Evolutionary conservation across 371 early-diverging fungal species (phyloP).

Genomic region (Apophysomyces ossiformis): DNA sequence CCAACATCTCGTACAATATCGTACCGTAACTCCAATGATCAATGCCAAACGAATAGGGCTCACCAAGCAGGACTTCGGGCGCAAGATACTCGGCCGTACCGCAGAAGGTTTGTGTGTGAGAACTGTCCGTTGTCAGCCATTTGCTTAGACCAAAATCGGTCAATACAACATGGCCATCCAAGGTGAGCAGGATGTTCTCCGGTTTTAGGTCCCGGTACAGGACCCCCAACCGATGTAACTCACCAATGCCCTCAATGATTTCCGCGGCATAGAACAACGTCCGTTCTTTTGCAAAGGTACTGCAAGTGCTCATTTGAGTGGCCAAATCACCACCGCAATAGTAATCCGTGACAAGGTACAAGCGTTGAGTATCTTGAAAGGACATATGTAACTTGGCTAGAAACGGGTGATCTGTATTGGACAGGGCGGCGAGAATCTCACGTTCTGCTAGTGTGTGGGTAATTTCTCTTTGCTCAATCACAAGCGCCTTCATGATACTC

Average conservation of each 20-base stretch:
- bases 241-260: slow-evolving; percentile 84
- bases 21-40: slow-evolving; percentile 99
- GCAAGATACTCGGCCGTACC: slow-evolving; percentile 94
- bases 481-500: slow-evolving; percentile 92
- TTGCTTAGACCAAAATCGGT: slow-evolving; percentile 94
- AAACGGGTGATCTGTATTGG: slow-evolving; percentile 79
- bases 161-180: slow-evolving; percentile 83
- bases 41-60: slow-evolving; percentile 83
- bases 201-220: slow-evolving; percentile 93
- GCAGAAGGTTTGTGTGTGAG: slow-evolving; percentile 88
- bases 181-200: slow-evolving; percentile 86
- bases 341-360: slow-evolving; percentile 98
- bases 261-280: slow-evolving; percentile 86
- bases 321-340: slow-evolving; percentile 87
- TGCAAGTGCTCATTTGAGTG: slow-evolving; percentile 54
- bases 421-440: slow-evolving; percentile 53
- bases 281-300: slow-evolving; percentile 47
- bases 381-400: slow-evolving; percentile 91
- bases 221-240: slow-evolving; percentile 85
- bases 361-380: slow-evolving; percentile 89
- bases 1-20: slow-evolving; percentile 85
- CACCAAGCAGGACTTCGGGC: slow-evolving; percentile 87
- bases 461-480: slow-evolving; percentile 89
- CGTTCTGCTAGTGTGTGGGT: slow-evolving; percentile 65
- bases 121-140: slow-evolving; percentile 33